Evolutionary conservation across 345 rosid genomes (phyloP), one percentile per base, ranked within the genome.

Genomic region (Anacardium occidentale): DNA sequence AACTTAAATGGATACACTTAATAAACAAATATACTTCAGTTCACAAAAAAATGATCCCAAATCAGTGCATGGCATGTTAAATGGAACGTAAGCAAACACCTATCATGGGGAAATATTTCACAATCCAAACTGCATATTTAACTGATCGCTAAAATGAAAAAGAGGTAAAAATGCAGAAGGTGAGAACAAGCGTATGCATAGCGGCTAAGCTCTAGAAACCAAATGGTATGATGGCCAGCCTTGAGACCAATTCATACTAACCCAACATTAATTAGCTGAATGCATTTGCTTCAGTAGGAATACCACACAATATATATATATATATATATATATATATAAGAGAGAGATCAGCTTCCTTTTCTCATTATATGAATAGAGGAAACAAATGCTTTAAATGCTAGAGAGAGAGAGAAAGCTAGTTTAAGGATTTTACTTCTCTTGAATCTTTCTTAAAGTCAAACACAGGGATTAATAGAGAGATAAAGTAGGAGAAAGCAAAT

Each of bases 351-450:
- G 15, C 42, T 18, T 24, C 29, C 32, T 51, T 52, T 53, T 67
- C 59, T 69, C 37, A 68, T 56, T 44, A 29, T 58, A 47, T 60
- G 37, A 61, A 61, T 8, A 37, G 64, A 58, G 73, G 68, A 73
- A 59, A 29, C 32, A 26, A 69, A 61, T 21, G 63, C 20, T 64
- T 13, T 42, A 64, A 45, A 61, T 60, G 53, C 50, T 64, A 34
- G 50, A 47, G 17, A 58, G 37, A 29, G 50, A 40, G 24, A 26
- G 32, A 40, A n/a, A 26, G 18, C 53, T 24, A 15, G 7, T 7
- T 11, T 65, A 14, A 52, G 59, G 47, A 20, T 26, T 47, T 73
- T 45, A 68, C 5, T 61, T 51, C 51, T 45, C 64, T 47, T 61
- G 42, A 68, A 14, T 3, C 25, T 55, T 66, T 47, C 55, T 32